Base-by-base conservation (phyloP, 768 basidiomycete species). In the Mycena alexandri region DNA sequence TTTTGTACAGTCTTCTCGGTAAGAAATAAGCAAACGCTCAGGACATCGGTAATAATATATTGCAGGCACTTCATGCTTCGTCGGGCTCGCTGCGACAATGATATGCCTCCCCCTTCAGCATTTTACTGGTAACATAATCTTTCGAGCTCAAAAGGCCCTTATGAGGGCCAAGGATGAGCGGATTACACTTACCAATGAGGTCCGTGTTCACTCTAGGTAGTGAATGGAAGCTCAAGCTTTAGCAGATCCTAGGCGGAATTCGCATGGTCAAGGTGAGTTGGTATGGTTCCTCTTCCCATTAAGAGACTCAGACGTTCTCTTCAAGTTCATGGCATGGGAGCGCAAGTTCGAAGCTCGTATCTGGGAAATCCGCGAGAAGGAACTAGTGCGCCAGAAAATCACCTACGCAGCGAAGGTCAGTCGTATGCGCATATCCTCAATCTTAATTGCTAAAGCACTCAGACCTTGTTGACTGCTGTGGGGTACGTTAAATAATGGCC, bases 111-210 rank as follows among this genome's bases (percentile, higher is more conserved):
- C 64, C 2, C 25, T 65, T 8, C 56, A 65, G 19, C 64, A 65
- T 34, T 65, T 58, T 21, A 36, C 42, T 2, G 64, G 64, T 19
- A 58, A 59, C 12, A 58, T 58, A 12, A 43, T 65, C 42, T 34
- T 65, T n/a, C 58, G 34, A 79, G 85, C 65, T 76, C 78, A 64
- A 21, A 25, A 17, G 9, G 42, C 56, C 22, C 51, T 93, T 33
- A 93, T 93, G 92, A 91, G 91, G 76, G 84, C 89, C 17, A 83
- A 90, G 34, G 91, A 93, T 68, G 90, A 92, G 73, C 86, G 91
- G 22, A 87, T 91, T 19, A 81, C 87, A 2, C 78, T 92, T 34
- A 93, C 91, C 89, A 93, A 92, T 72, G 92, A 93, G 84, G 84
- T 90, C 63, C 74, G 87, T 16, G 87, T 44, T 61, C 52, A 12